Conservation (phyloP, 495 filamentous ascomycete species). For the Oidiodendron maius region DNA sequence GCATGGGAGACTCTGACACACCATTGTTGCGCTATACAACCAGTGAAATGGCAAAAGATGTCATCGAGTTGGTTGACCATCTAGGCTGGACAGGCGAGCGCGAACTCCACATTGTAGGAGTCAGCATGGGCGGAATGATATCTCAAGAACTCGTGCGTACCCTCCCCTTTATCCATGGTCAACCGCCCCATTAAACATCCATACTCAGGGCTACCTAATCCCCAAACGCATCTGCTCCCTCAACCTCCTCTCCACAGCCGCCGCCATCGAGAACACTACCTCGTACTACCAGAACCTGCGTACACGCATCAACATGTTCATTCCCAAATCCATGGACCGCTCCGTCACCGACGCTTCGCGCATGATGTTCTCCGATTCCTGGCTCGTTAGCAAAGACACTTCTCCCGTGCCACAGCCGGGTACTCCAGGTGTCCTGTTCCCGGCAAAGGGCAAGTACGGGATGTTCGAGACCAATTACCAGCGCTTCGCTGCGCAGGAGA, state of each 20-base stretch:
- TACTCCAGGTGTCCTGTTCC: conserved; percentile 19
- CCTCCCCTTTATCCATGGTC: background rate
- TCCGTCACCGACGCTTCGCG: conserved; percentile 40
- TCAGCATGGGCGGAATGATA: conserved; percentile 84
- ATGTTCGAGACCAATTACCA: conserved; percentile 70
- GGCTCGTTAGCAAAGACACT: conserved; percentile 56
- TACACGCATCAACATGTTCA: conserved; percentile 60
- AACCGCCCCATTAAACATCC: background rate
- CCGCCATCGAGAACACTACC: conserved; percentile 58
- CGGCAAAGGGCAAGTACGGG: conserved; percentile 27
- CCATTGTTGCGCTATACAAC: conserved; percentile 66
- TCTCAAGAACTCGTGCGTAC: conserved; percentile 67
- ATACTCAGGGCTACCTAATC: conserved; percentile 44
- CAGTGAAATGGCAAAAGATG: conserved; percentile 69
- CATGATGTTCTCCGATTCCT: conserved; percentile 54
- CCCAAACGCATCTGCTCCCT: conserved; percentile 59
- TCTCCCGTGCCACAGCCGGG: conserved; percentile 33
- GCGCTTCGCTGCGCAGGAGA: conserved; percentile 70
- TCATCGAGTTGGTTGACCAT: conserved; percentile 61
- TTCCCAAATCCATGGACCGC: conserved; percentile 61
- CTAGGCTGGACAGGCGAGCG: conserved; percentile 59
- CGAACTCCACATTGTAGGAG: conserved; percentile 63
- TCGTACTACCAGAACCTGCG: conserved; percentile 54
- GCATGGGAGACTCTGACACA: conserved; percentile 72
- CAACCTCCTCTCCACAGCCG: conserved; percentile 66